Evolutionary conservation across 768 basidiomycete species (phyloP).

Genomic region (Termitomyces sp.): DNA sequence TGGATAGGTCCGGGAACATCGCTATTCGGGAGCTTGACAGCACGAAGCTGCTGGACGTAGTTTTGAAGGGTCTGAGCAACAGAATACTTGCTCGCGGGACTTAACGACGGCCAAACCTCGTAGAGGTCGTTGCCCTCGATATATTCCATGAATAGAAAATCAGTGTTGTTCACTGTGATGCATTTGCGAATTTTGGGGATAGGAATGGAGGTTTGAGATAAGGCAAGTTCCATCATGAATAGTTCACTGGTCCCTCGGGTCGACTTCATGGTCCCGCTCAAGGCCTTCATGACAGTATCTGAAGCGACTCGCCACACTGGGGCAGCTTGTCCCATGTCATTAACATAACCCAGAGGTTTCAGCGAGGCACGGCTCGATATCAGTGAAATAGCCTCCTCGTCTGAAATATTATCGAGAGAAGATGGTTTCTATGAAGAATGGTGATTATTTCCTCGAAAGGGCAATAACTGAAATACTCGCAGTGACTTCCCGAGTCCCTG

Average conservation of each 20-base stretch:
- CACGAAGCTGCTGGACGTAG: too few species aligned
- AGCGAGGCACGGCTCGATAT: too few species aligned
- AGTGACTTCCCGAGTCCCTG: too few species aligned
- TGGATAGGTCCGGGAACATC: too few species aligned
- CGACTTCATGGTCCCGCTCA: background rate
- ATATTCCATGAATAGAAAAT: slow-evolving; percentile 21
- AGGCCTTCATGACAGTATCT: slow-evolving; percentile 5
- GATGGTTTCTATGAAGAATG: too few species aligned
- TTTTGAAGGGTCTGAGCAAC: slow-evolving; percentile 18
- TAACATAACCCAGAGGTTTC: too few species aligned
- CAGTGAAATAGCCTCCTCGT: too few species aligned
- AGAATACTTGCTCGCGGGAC: slow-evolving; percentile 11
- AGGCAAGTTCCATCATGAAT: slow-evolving; percentile 1
- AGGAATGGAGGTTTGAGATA: slow-evolving; percentile 13
- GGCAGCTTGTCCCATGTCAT: background rate
- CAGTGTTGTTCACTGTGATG: background rate
- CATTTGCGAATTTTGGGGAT: slow-evolving; percentile 15
- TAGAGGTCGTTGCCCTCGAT: slow-evolving; percentile 17
- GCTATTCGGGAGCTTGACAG: too few species aligned
- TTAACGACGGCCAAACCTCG: slow-evolving; percentile 16
- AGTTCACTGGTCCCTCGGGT: too few species aligned
- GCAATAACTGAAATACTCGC: too few species aligned
- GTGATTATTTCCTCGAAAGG: too few species aligned
- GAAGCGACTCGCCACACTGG: slow-evolving; percentile 1
- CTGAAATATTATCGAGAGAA: too few species aligned